Conservation (phyloP, 2,329 filamentous ascomycete genomes). For the Herpomyces periplanetae region DNA sequence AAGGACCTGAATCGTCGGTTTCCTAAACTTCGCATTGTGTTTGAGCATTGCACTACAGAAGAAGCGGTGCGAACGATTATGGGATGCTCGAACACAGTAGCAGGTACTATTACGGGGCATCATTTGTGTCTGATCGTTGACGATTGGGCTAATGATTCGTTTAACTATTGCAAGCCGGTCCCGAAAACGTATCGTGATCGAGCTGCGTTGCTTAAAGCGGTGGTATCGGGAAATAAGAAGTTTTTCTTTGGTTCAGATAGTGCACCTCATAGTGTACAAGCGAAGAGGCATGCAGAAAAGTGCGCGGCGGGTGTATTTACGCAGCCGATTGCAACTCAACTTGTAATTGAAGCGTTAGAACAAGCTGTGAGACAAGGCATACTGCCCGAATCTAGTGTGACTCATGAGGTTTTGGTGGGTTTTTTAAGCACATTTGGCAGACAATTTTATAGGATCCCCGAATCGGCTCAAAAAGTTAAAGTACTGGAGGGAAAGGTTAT, state of each 20-base stretch:
- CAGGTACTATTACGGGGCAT: slow-evolving; percentile 46
- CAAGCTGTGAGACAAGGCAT: slow-evolving; percentile 17
- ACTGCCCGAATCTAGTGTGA: slow-evolving; percentile 14
- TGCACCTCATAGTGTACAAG: slow-evolving; percentile 27
- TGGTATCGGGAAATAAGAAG: slow-evolving; percentile 17
- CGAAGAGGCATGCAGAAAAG: slow-evolving; percentile 11
- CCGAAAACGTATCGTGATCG: slow-evolving; percentile 24
- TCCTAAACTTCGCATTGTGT: slow-evolving; percentile 21
- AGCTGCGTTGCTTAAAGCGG: slow-evolving; percentile 24
- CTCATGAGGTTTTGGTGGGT: slow-evolving; percentile 13
- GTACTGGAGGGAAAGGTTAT: no score
- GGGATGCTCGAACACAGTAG: slow-evolving; percentile 31
- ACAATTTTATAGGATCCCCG: slow-evolving; percentile 16
- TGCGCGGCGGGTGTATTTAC: slow-evolving; percentile 40
- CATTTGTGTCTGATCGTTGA: slow-evolving; percentile 46
- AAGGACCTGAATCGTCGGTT: slow-evolving; percentile 29
- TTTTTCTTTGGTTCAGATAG: slow-evolving; percentile 39
- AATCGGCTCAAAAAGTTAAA: no score
- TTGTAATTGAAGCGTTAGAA: slow-evolving; percentile 23
- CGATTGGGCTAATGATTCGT: no score
- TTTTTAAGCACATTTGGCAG: slow-evolving; percentile 18
- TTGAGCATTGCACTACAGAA: slow-evolving; percentile 61
- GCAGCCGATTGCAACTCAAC: slow-evolving; percentile 24
- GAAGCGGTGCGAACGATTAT: slow-evolving; percentile 40
- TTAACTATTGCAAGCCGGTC: no score